phyloP scores from a whole-genome alignment of 495 filamentous ascomycete genomes.

The Sabuloglossum arenarium region DNA sequence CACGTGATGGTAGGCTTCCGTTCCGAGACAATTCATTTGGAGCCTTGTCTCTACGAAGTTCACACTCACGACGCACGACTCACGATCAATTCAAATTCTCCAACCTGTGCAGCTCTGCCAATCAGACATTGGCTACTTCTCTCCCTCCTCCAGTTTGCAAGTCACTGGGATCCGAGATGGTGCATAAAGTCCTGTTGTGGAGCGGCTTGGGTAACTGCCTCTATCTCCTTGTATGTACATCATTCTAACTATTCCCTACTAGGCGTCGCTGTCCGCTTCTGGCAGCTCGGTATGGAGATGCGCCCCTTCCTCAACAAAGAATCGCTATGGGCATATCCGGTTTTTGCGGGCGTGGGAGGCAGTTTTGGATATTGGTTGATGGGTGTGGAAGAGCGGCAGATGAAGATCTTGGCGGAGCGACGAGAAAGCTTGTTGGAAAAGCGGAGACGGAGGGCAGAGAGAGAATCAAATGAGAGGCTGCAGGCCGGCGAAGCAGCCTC shows the following conservation, averaged over 20 bases:
- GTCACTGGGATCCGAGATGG: conserved; percentile 21
- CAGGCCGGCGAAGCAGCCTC: not conserved
- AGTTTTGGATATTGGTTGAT: conserved; percentile 93
- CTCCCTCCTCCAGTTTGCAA: conserved; percentile 3
- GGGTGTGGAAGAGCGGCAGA: conserved; percentile 63
- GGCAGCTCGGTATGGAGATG: conserved; percentile 97
- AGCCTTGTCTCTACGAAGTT: conserved; percentile 11
- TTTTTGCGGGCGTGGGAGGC: conserved; percentile 66
- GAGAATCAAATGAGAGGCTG: conserved; percentile 17
- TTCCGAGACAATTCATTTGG: not conserved
- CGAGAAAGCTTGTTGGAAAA: conserved; percentile 69
- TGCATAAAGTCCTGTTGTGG: conserved; percentile 88
- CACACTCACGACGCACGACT: not conserved
- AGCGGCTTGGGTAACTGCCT: conserved; percentile 67
- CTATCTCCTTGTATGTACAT: conserved; percentile 1
- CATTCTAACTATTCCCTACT: not conserved
- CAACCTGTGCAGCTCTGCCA: not conserved
- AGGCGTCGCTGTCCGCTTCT: conserved; percentile 81
- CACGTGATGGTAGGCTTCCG: not conserved
- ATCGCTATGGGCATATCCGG: conserved; percentile 74
- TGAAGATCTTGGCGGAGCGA: conserved; percentile 50
- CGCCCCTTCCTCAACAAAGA: conserved; percentile 66
- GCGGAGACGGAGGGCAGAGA: conserved; percentile 50
- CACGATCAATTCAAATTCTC: not conserved
- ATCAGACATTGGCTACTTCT: not conserved